A percentile compares a stretch with the other conserved stretches of the same genome.
Evolutionary conservation across 2,329 filamentous ascomycete species (phyloP).

Genomic region (Sclerotinia subarctica): DNA sequence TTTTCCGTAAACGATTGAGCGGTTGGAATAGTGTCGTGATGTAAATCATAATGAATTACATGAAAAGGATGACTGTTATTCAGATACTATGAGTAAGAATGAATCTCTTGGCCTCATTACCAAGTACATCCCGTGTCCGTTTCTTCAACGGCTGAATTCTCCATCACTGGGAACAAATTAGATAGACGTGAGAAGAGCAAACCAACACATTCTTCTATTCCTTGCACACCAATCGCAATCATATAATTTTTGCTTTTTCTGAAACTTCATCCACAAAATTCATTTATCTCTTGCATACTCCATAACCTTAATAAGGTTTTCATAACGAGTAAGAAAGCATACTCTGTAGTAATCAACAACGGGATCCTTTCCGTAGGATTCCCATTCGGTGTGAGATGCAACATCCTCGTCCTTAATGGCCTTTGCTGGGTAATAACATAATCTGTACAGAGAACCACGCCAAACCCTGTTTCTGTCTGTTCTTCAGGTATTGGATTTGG

Average conservation of each 20-base stretch:
- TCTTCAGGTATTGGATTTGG: neutral
- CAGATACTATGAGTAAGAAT: neutral
- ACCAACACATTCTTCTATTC: neutral
- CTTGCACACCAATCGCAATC: neutral
- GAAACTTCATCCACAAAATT: slow-evolving; percentile 1
- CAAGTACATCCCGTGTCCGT: slow-evolving; percentile 6
- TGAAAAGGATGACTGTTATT: neutral
- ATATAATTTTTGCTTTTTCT: neutral
- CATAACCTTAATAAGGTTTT: neutral
- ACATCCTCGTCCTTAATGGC: neutral
- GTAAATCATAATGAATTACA: neutral
- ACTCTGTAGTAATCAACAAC: slow-evolving; percentile 11
- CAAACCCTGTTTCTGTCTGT: neutral
- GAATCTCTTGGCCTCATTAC: neutral
- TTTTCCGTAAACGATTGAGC: slow-evolving; percentile 2
- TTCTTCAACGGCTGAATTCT: slow-evolving; percentile 15
- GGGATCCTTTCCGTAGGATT: neutral
- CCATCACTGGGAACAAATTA: neutral
- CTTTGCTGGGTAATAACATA: slow-evolving; percentile 4
- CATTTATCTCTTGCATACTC: slow-evolving; percentile 8
- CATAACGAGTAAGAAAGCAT: neutral
- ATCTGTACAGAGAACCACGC: neutral
- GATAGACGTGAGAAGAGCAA: neutral
- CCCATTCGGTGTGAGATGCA: slow-evolving; percentile 10
- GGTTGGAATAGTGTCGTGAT: neutral